These are phyloP conservation scores for Hyphodiscus sp. DNA, from an alignment of 2,329 filamentous ascomycete genomes.

Conservation along the genomic window DNA sequence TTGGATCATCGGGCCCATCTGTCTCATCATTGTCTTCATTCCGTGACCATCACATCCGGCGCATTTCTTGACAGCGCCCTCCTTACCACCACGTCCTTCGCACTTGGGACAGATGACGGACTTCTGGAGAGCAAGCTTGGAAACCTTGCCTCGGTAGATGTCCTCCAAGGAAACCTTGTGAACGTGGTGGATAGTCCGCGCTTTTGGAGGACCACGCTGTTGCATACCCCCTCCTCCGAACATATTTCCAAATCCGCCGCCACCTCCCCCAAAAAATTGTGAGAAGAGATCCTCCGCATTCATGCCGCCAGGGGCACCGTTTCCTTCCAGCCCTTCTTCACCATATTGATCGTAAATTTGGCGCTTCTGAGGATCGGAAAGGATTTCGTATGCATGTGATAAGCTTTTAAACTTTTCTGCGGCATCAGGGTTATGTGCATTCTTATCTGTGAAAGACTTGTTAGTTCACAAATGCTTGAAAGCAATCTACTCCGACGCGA, in stretches of 20 bases:
- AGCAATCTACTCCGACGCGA: no score
- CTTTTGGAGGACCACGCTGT: conserved; percentile 75
- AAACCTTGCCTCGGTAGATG: conserved; percentile 96
- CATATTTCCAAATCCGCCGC: conserved; percentile 69
- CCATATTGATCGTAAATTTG: conserved; percentile 94
- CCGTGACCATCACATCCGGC: conserved; percentile 84
- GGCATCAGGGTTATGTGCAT: conserved; percentile 84
- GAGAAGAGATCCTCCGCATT: conserved; percentile 93
- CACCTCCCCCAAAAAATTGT: conserved; percentile 82
- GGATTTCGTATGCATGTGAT: conserved; percentile 89
- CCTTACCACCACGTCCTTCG: conserved; percentile 90
- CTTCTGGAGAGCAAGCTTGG: conserved; percentile 93
- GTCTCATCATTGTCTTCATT: conserved; percentile 99
- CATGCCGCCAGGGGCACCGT: conserved; percentile 74
- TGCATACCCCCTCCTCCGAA: conserved; percentile 66
- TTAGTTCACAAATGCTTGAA: background rate
- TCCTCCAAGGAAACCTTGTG: conserved; percentile 98
- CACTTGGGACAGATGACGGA: conserved; percentile 96
- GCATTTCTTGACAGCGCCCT: conserved; percentile 94
- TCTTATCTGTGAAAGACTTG: conserved; percentile 65
- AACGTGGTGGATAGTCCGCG: conserved; percentile 93
- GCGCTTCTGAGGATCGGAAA: conserved; percentile 89
- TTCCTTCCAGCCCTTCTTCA: conserved; percentile 91
- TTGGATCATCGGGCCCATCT: conserved; percentile 99
- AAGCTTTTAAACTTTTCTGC: conserved; percentile 99